phyloP scores from a whole-genome alignment of 805 yeast genomes.

The Monosporozyma servazzii region DNA sequence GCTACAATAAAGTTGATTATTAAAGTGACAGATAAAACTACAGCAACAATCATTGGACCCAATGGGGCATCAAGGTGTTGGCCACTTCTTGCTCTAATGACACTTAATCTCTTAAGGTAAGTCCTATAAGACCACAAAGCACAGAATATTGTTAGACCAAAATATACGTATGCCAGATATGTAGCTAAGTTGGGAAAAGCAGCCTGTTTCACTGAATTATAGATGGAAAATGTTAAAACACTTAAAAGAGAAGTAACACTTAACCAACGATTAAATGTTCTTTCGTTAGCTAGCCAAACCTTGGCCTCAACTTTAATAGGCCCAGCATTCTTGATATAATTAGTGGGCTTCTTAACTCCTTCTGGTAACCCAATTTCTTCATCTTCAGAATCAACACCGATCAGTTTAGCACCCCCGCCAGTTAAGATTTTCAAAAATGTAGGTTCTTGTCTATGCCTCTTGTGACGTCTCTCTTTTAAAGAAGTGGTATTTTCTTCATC shows the following conservation, averaged over 20 bases:
- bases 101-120: constrained; percentile 58
- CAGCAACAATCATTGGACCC: constrained; percentile 78
- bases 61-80: constrained; percentile 80
- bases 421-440: constrained; percentile 32
- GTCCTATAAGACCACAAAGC: constrained; percentile 85
- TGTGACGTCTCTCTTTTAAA: constrained; percentile 3
- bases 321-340: constrained; percentile 76
- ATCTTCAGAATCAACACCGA: constrained; percentile 73
- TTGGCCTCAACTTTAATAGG: constrained; percentile 93
- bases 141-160: constrained; percentile 69
- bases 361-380: constrained; percentile 80
- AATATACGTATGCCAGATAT: constrained; percentile 66
- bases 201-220: constrained; percentile 62
- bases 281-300: constrained; percentile 97
- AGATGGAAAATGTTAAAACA: constrained; percentile 75
- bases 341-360: constrained; percentile 78
- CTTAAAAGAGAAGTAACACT: constrained; percentile 80
- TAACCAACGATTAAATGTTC: constrained; percentile 94
- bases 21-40: constrained; percentile 58
- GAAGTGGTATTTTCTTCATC: constrained; percentile 28
- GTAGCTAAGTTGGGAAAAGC: constrained; percentile 57
- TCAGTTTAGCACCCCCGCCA: constrained; percentile 36
- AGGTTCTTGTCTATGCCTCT: constrained; percentile 23
- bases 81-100: constrained; percentile 75
- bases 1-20: constrained; percentile 66